Percentiles rank a stretch among this genome's conserved stretches.
Evolutionary conservation across 1,284 basidiomycete species (phyloP).

Genomic region (Irpex lacteus): DNA sequence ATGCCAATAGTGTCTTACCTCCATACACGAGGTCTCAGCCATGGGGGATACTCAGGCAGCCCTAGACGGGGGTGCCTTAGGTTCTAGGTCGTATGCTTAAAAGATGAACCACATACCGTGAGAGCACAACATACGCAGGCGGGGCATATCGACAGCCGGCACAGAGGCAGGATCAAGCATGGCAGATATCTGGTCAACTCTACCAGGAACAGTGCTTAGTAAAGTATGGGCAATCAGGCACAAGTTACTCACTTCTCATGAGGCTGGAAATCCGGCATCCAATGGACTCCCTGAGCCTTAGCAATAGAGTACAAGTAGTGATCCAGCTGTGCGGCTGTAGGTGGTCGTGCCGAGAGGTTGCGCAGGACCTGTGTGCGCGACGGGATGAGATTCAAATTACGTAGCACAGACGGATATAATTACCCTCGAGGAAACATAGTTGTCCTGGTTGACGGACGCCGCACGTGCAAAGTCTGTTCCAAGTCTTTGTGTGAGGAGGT

Average conservation of each 20-base stretch:
- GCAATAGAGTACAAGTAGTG: constrained; percentile 54
- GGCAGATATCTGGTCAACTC: constrained; percentile 54
- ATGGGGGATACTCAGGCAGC: constrained; percentile 66
- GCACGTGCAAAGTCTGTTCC: constrained; percentile 56
- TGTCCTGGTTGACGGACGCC: constrained; percentile 48
- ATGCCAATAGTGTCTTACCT: constrained; percentile 43
- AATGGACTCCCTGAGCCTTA: constrained; percentile 49
- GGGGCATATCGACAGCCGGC: constrained; percentile 54
- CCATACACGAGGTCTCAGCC: constrained; percentile 73
- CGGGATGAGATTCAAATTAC: constrained; percentile 3
- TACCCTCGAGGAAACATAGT: constrained; percentile 54
- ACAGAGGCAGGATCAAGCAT: constrained; percentile 49
- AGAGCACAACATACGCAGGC: constrained; percentile 52
- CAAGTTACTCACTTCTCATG: constrained; percentile 53
- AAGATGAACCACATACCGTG: constrained; percentile 41
- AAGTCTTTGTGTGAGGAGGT: constrained; percentile 52
- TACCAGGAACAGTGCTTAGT: constrained; percentile 25
- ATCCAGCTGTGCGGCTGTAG: constrained; percentile 56
- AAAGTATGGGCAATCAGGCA: not conserved
- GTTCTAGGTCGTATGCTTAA: not conserved
- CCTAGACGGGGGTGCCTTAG: constrained; percentile 36
- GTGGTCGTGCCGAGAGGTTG: constrained; percentile 47
- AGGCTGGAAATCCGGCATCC: constrained; percentile 58
- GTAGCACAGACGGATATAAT: not conserved
- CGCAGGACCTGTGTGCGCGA: constrained; percentile 42